Percentiles rank a stretch among this genome's conserved stretches.
Evolutionary conservation across 768 basidiomycete species (phyloP).

Genomic region (Tulasnella sp.): DNA sequence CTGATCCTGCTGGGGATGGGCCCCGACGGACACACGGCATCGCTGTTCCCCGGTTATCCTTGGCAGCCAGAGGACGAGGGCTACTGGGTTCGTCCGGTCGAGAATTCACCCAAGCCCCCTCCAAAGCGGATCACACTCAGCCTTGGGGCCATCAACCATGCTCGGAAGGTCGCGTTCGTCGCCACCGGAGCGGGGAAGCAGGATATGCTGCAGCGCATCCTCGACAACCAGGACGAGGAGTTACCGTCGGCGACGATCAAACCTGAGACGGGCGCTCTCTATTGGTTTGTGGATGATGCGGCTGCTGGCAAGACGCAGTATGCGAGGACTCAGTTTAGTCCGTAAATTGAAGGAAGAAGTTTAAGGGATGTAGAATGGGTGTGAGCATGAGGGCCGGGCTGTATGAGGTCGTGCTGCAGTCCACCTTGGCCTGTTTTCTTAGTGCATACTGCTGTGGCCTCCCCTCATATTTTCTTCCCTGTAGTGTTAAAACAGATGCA

Average conservation of each 20-base stretch:
- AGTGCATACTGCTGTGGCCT: background rate
- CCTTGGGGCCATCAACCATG: constrained; percentile 85
- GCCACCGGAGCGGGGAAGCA: constrained; percentile 78
- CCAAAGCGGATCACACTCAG: constrained; percentile 87
- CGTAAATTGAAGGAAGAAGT: background rate
- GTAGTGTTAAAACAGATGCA: background rate
- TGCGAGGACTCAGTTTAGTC: constrained; percentile 26
- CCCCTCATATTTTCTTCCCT: background rate
- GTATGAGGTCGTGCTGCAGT: background rate
- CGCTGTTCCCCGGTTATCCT: constrained; percentile 90
- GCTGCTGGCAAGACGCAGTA: constrained; percentile 65
- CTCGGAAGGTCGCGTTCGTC: constrained; percentile 83
- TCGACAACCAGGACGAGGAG: constrained; percentile 66
- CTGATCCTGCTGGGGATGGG: constrained; percentile 96
- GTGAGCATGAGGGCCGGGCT: background rate
- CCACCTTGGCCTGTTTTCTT: too few species aligned
- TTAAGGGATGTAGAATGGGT: background rate
- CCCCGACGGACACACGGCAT: constrained; percentile 97
- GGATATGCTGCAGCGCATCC: constrained; percentile 61
- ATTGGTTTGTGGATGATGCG: constrained; percentile 91
- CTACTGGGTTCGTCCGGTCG: constrained; percentile 90
- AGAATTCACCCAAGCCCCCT: constrained; percentile 96
- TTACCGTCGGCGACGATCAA: constrained; percentile 81
- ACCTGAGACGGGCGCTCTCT: constrained; percentile 78
- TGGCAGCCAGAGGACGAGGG: constrained; percentile 73